Conservation (phyloP, 164 flowering plant genomes). For the Chloranthus sessilifolius region DNA sequence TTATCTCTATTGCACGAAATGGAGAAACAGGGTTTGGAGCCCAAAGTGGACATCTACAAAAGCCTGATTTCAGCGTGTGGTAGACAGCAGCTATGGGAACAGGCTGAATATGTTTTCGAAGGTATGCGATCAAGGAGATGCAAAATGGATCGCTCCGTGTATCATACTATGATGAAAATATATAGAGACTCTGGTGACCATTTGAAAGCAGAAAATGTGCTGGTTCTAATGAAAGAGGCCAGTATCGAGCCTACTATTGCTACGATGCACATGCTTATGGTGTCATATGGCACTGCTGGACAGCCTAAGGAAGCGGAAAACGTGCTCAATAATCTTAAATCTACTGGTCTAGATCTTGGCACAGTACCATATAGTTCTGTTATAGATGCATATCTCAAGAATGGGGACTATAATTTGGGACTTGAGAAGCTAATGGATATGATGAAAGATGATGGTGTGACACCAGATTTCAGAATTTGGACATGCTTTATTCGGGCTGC, state of each 20-base stretch:
- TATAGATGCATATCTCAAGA: slow-evolving; percentile 82
- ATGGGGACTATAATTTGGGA: slow-evolving; percentile 59
- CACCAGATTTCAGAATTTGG: slow-evolving; percentile 92
- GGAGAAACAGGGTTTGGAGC: slow-evolving; percentile 56
- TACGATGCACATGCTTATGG: slow-evolving; percentile 96
- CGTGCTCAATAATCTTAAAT: slow-evolving; percentile 60
- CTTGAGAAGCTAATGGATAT: slow-evolving; percentile 71
- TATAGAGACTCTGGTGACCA: slow-evolving; percentile 60
- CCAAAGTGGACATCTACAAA: slow-evolving; percentile 74
- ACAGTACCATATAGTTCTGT: slow-evolving; percentile 83
- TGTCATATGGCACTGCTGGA: slow-evolving; percentile 82
- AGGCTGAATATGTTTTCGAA: slow-evolving; percentile 80
- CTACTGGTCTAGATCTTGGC: slow-evolving; percentile 32
- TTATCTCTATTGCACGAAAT: slow-evolving; percentile 64
- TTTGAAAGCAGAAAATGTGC: slow-evolving; percentile 64
- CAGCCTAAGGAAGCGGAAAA: slow-evolving; percentile 80
- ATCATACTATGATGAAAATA: slow-evolving; percentile 93
- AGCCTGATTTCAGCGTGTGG: slow-evolving; percentile 80
- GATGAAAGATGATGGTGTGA: slow-evolving; percentile 67
- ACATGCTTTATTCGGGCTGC: slow-evolving; percentile 92
- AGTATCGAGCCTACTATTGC: slow-evolving; percentile 80
- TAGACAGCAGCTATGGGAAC: slow-evolving; percentile 51
- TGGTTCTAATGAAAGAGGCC: slow-evolving; percentile 66
- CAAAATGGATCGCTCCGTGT: slow-evolving; percentile 78
- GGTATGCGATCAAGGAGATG: slow-evolving; percentile 46